Evolutionary conservation across 176 grass and related monocot species (phyloP), one percentile per base, ranked within the genome.

Genomic region (Luzula sylvatica): DNA sequence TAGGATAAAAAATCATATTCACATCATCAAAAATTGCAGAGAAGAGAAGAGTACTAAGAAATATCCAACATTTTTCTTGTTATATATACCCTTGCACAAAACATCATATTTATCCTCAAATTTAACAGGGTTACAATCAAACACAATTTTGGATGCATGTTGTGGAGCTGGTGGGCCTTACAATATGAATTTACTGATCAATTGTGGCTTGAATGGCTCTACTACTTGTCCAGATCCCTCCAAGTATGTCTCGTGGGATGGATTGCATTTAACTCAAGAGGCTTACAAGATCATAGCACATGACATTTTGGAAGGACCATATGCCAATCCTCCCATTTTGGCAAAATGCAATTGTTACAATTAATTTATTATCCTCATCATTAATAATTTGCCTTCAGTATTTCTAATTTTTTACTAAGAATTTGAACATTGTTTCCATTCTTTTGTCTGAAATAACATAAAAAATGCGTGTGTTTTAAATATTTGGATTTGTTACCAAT

Each of bases 251-350:
- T 78, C 74, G 0, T 83, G 80, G 80, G 74, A 70, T 21, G 65
- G 69, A 8, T 70, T 59, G 25, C 80, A 83, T 58, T 38, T 74
- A 14, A 83, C 74, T 15, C 63, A 83, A 21, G 46, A 66, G 19
- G 63, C 63, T 13, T 74, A 78, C 14, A 14, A 54, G 26, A 35
- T 73, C 38, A 42, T 78, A 16, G 11, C 58, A 23, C 4, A 73
- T 55, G 69, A 32, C 21, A 13, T 78, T 38, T 66, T 78, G 7
- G 7, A n/a, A 3, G 80, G 69, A 0, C 51, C 69, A 6, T 57
- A 69, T 49, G 68, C 73, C 4, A 17, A 23, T 27, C 69, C 69
- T 30, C 56, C 65, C 20, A 17, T 84, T 13, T 56, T 48, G 46
- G 23, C 42, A 15, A 46, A 3, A 30, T 67, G 59, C 26, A 15